phyloP scores from a whole-genome alignment of 768 basidiomycete species.

The Lactarius deliciosus region DNA sequence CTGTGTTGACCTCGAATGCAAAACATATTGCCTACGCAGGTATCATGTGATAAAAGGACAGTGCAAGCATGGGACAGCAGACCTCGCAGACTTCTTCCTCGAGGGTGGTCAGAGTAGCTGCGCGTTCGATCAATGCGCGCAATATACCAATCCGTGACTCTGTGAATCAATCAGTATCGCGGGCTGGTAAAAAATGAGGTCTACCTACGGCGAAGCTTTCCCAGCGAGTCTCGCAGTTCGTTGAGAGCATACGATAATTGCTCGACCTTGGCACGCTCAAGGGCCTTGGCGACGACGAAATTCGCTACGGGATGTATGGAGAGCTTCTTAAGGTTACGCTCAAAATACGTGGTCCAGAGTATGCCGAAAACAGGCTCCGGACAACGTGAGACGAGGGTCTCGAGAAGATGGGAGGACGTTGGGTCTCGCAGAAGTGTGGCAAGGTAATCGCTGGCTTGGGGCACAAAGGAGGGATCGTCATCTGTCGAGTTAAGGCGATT shows the following conservation, averaged over 20 bases:
- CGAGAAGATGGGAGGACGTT: constrained; percentile 88
- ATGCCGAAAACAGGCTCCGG: constrained; percentile 59
- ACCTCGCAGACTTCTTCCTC: constrained; percentile 29
- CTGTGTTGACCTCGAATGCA: constrained; percentile 21
- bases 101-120: constrained; percentile 35
- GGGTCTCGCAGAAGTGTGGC: constrained; percentile 79
- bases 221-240: constrained; percentile 61
- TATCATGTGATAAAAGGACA: not conserved
- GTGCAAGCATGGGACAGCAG: not conserved
- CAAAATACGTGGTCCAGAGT: constrained; percentile 80
- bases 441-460: constrained; percentile 73
- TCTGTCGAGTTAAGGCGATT: constrained; percentile 36
- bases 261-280: constrained; percentile 57
- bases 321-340: constrained; percentile 66
- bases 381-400: constrained; percentile 66
- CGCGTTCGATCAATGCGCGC: constrained; percentile 71
- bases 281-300: constrained; percentile 82
- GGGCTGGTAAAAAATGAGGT: constrained; percentile 1
- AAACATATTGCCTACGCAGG: constrained; percentile 32
- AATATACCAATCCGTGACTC: constrained; percentile 75
- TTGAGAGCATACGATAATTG: constrained; percentile 55
- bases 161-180: constrained; percentile 42
- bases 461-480: constrained; percentile 36
- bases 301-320: constrained; percentile 91
- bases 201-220: constrained; percentile 68